A percentile compares a stretch with the other conserved stretches of the same genome.
Evolutionary conservation across 164 flowering plant genomes (phyloP).

Genomic region (Chloranthus sessilifolius): DNA sequence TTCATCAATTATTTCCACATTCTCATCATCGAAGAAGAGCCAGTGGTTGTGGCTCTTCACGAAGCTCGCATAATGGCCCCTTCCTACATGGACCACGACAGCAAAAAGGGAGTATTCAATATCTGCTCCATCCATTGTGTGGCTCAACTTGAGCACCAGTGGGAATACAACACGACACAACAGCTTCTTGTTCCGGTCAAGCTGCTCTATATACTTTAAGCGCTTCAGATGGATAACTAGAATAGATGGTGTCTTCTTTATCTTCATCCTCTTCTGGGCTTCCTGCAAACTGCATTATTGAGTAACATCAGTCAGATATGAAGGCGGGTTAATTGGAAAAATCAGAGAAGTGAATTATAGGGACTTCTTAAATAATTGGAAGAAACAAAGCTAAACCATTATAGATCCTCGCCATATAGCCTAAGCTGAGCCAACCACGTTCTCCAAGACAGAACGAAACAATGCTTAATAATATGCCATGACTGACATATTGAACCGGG

Average conservation of each 20-base stretch:
- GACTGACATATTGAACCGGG: no score
- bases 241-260: slow-evolving; percentile 86
- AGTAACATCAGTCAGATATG: no score
- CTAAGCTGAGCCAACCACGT: no score
- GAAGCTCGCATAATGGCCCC: slow-evolving; percentile 91
- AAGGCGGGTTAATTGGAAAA: no score
- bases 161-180: slow-evolving; percentile 94
- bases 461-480: no score
- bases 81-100: slow-evolving; percentile 91
- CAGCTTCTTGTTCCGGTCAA: slow-evolving; percentile 83
- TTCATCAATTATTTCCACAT: slow-evolving; percentile 94
- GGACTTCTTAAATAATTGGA: no score
- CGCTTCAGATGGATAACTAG: slow-evolving; percentile 93
- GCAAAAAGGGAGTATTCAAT: slow-evolving; percentile 85
- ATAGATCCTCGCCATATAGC: no score
- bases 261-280: slow-evolving; percentile 47
- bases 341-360: no score
- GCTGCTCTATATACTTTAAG: slow-evolving; percentile 90
- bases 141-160: slow-evolving; percentile 81
- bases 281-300: slow-evolving; percentile 41
- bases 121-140: slow-evolving; percentile 77
- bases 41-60: slow-evolving; percentile 98
- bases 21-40: slow-evolving; percentile 93
- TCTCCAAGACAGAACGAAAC: no score
- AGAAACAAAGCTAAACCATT: no score